These are phyloP conservation scores for Vaccinium corymbosum DNA, from an alignment of 148 eudicot genomes.

Conservation along the genomic window DNA sequence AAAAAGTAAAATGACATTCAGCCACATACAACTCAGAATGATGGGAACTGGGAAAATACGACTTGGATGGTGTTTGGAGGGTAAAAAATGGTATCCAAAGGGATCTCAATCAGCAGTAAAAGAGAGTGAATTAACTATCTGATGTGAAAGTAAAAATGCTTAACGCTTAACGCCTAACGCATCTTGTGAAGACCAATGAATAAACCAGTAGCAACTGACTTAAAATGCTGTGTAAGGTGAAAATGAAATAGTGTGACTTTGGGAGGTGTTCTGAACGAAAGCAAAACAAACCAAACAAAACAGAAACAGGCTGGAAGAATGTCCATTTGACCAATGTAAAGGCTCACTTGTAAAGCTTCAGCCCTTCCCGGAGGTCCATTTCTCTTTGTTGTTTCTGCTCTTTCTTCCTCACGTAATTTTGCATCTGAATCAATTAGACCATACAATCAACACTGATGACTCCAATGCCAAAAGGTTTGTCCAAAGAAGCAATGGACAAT, in stretches of 20 bases:
- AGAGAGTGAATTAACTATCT: background rate
- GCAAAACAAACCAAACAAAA: background rate
- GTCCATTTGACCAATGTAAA: background rate
- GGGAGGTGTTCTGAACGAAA: background rate
- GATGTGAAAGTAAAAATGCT: background rate
- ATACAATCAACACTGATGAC: background rate
- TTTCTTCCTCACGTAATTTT: constrained; percentile 66
- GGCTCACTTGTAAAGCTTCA: constrained; percentile 72
- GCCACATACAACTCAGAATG: background rate
- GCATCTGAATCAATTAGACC: constrained; percentile 38
- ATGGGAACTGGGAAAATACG: background rate
- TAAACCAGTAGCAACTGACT: background rate
- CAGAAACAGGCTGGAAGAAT: background rate
- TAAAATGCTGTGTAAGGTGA: background rate
- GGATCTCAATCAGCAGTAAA: background rate
- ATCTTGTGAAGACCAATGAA: background rate
- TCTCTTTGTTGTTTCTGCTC: constrained; percentile 75
- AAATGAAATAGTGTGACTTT: background rate
- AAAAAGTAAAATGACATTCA: background rate
- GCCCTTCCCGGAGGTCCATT: constrained; percentile 80
- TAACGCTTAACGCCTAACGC: background rate
- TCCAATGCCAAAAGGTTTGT: background rate
- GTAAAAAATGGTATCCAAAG: background rate
- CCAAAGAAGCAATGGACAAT: background rate
- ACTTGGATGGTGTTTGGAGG: background rate